Evolutionary conservation across 2,329 filamentous ascomycete species (phyloP), one percentile per base, ranked within the genome.

Genomic region (Xylariaceae sp.): DNA sequence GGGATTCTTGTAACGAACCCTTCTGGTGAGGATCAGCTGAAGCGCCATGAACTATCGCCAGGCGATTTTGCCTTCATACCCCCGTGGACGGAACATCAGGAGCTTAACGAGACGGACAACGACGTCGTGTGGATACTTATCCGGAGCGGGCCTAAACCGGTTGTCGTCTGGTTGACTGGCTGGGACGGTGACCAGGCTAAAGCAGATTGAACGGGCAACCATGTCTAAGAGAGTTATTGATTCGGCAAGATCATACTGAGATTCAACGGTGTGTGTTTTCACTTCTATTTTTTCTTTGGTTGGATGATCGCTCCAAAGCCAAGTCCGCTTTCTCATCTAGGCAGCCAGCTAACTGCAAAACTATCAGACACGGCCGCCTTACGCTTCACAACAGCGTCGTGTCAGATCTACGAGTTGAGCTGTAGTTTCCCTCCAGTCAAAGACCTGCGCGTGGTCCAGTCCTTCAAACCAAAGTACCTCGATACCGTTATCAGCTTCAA

Each of bases 41-140:
- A 73, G 44, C 70, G 73, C 23, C 70, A 82, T 45, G 64, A 74
- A 13, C 66, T 88, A 5, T 59, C 60, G 1, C 68, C 76, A 0
- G 83, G 83, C 0, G 82, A 86, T 56, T 87, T 84, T 59, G 81
- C 80, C 3, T 69, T 85, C 38, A 73, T 87, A 9, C 83, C 83
- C 0, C 74, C 81, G 0, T 85, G 73, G 69, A 76, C 77, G 0
- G 81, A 87, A 56, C 81, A 87, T 60, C 81, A 85, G 56, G 72
- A 81, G 38, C 65, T 80, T 14, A 87, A 87, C 51, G 74, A 84
- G 26, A 71, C 72, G 1, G 75, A 79, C 30, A 59, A 57, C 2
- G 70, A 74, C 21, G 63, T 82, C 2, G 71, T 78, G 26, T 84
- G 81, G 77, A 71, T 84, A 9, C 71, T 86, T 31, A 76, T 78